Conservation (phyloP, 2,329 filamentous ascomycete species). For the Fusarium decemcellulare region DNA sequence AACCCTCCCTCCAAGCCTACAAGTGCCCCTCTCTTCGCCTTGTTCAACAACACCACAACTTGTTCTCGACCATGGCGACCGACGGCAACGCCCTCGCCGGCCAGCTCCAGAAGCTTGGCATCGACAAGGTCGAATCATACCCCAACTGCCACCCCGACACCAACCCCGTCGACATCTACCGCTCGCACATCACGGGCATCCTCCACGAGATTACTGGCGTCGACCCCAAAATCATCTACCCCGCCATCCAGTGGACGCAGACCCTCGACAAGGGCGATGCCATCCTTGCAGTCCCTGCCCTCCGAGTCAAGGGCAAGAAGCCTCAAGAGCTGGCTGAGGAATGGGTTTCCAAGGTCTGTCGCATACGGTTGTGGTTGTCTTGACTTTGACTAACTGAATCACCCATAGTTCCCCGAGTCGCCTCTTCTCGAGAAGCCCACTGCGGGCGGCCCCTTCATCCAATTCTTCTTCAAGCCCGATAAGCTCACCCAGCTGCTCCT, state of each 20-base stretch:
- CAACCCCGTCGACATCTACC: slow-evolving; percentile 86
- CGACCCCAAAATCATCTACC: slow-evolving; percentile 79
- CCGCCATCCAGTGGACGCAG: slow-evolving; percentile 82
- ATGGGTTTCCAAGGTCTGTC: slow-evolving; percentile 71
- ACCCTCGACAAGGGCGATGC: slow-evolving; percentile 88
- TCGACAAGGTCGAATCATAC: slow-evolving; percentile 52
- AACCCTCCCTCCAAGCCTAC: slow-evolving; percentile 7
- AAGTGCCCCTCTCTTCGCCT: slow-evolving; percentile 21
- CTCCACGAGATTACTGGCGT: slow-evolving; percentile 79
- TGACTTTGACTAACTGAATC: slow-evolving; percentile 16
- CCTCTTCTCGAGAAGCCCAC: slow-evolving; percentile 80
- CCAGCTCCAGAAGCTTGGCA: slow-evolving; percentile 44
- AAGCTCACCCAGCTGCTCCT: slow-evolving; percentile 77
- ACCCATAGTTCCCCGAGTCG: slow-evolving; percentile 77
- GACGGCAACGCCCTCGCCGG: slow-evolving; percentile 44
- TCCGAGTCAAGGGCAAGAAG: slow-evolving; percentile 81
- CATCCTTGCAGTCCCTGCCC: slow-evolving; percentile 82
- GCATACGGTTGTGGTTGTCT: background rate
- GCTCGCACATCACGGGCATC: slow-evolving; percentile 80
- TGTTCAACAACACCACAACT: slow-evolving; percentile 9
- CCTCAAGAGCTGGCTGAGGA: slow-evolving; percentile 73
- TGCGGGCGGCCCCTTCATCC: slow-evolving; percentile 77
- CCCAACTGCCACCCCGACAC: slow-evolving; percentile 74
- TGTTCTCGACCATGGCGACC: slow-evolving; percentile 37
- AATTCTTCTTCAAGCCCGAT: slow-evolving; percentile 84